These are phyloP conservation scores for Pulveroboletus ravenelii DNA, from an alignment of 768 basidiomycete genomes.

Conservation along the genomic window DNA sequence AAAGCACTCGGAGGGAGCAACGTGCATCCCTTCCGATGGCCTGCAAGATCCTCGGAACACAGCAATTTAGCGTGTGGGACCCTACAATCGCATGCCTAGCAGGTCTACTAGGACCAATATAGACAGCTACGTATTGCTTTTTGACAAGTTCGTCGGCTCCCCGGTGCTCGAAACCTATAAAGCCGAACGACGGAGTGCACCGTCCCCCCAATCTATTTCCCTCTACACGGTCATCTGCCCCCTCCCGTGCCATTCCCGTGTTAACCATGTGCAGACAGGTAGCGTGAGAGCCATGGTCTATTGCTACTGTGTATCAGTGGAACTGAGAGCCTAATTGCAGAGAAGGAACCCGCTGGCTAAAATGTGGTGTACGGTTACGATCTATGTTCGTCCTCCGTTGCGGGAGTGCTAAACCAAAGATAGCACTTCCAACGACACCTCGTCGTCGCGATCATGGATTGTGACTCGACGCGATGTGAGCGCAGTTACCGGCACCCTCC, in stretches of 20 bases:
- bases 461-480: conserved; percentile 60
- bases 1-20: conserved; percentile 7
- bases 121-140: conserved; percentile 28
- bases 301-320: not conserved
- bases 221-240: conserved; percentile 1
- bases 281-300: conserved; percentile 48
- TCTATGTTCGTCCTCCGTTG: conserved; percentile 2
- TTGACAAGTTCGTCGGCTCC: conserved; percentile 21
- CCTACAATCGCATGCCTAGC: conserved; percentile 19
- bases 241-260: not conserved
- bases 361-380: conserved; percentile 53
- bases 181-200: conserved; percentile 11
- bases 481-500: conserved; percentile 57
- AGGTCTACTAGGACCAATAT: conserved; percentile 25
- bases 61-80: conserved; percentile 26
- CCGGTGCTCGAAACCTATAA: conserved; percentile 27
- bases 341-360: conserved; percentile 72
- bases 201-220: conserved; percentile 14
- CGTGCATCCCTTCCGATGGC: conserved; percentile 13
- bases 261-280: conserved; percentile 65
- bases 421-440: conserved; percentile 80
- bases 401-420: conserved; percentile 8
- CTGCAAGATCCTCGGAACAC: conserved; percentile 22
- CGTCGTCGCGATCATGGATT: conserved; percentile 71
- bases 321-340: conserved; percentile 33